Evolutionary conservation across 2,329 filamentous ascomycete genomes (phyloP), one percentile per base, ranked within the genome.

Genomic region (Pseudocercospora musae): DNA sequence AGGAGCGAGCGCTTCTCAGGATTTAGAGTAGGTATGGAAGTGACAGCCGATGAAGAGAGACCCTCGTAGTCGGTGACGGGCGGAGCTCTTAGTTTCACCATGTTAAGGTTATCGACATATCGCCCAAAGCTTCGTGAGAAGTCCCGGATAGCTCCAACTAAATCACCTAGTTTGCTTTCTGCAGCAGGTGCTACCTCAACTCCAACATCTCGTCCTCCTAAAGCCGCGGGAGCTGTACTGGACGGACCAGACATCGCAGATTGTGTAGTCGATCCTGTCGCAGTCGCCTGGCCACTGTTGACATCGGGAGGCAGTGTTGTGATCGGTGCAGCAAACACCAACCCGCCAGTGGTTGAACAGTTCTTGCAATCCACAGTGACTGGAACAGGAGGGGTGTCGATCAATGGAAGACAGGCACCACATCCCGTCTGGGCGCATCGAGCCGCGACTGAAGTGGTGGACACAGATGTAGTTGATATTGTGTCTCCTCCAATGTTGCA

Each of bases 401-500:
- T 57, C 27, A 31, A 15, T 42, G 60, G 25, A 11, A 46, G 23
- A n/a, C 57, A 59, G n/a, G 50, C 40, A 40, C 25, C 40, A 18
- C 60, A 62, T 13, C 21, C 29, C 9, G 31, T 27, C 44, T 58
- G 59, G 18, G 59, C 56, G 31, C 60, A 62, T 7, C 33, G 27
- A 20, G 37, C 60, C 31, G 60, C 55, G 20, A 62, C 8, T 21
- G 52, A 52, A 18, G 57, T 62, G 13, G 29, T 25, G 4, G 25
- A 21, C 8, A 50, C 44, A 7, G 20, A 21, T 25, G 50, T 59
- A 11, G 60, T 62, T 13, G 55, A 54, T 21, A 49, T 31, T 18
- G 60, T 62, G 3, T 11, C 21, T 23, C 46, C 49, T 11, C 33
- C 46, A 20, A 59, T 53, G 23, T 52, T 52, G 27, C 60, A 62